Base-by-base conservation (phyloP, 176 grass and related monocot genomes). In the Lolium rigidum region DNA sequence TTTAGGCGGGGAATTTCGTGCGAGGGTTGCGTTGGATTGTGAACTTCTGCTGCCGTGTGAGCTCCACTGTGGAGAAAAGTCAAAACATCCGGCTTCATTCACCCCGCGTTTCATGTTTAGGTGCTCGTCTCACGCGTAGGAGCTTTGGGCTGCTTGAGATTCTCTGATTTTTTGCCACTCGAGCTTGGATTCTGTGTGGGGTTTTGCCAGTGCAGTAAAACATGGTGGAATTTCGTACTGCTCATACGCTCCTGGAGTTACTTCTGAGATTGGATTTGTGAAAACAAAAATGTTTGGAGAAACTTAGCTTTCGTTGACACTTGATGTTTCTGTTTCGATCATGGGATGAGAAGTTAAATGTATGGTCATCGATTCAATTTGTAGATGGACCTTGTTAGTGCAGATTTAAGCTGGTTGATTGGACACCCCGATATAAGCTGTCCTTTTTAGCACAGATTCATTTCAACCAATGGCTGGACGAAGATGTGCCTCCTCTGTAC, bases 391-490 rank as follows among this genome's bases (percentile, higher is more conserved):
- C 22, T 72, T n/a, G n/a, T n/a, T 22, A 54, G 35, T 9, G 55
- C 61, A 10, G 41, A 73, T 56, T 90, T 52, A 20, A 90, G 11
- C 75, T 80, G 15, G 57, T 11, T 39, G 44, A 46, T 68, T 75
- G 71, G 5, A 60, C 21, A 35, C 37, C 35, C 3, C 2, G 61
- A 66, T 80, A 14, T 17, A 51, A 71, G 77, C 24, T 48, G 0
- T 57, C 57, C 31, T 26, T 85, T 21, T 25, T 74, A 49, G 24
- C n/a, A 47, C 57, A 74, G 3, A 80, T 80, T 75, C 28, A 24
- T 68, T 85, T 28, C 37, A 90, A 69, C 83, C 84, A 80, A 62
- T 61, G 70, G 39, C 61, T 70, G 41, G 38, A 70, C 26, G 68
- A 60, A 86, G 25, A 38, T 79, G 10, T 1, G 16, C 22, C 46